These are phyloP conservation scores for Chlorella ohadii DNA, from an alignment of 139 green algal species.

Conservation along the genomic window DNA sequence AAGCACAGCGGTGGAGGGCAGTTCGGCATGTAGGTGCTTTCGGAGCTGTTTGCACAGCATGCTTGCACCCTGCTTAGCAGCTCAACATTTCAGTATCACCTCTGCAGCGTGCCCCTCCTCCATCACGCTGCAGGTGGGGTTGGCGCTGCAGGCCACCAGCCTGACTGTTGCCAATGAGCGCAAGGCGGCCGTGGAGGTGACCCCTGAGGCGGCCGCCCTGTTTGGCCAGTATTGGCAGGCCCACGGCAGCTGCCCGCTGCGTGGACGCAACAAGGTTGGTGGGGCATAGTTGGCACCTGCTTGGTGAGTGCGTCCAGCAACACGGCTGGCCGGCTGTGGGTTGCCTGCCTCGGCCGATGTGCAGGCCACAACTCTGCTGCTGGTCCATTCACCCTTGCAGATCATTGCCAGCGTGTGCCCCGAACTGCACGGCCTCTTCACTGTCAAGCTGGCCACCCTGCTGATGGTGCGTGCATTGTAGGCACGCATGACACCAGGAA, in stretches of 20 bases:
- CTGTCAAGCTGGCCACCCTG: constrained; percentile 80
- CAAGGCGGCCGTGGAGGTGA: constrained; percentile 24
- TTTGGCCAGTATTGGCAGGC: constrained; percentile 67
- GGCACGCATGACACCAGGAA: too few species aligned
- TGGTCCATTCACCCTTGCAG: constrained; percentile 18
- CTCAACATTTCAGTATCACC: too few species aligned
- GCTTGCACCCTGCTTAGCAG: background rate
- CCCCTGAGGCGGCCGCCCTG: constrained; percentile 24
- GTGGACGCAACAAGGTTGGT: constrained; percentile 55
- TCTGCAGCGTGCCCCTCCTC: background rate
- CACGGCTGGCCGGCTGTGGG: too few species aligned
- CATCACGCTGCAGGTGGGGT: background rate
- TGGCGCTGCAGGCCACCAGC: constrained; percentile 44
- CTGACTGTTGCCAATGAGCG: constrained; percentile 36
- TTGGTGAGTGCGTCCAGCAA: too few species aligned
- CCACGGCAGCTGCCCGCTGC: constrained; percentile 59
- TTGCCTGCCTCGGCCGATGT: too few species aligned
- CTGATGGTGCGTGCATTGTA: constrained; percentile 53
- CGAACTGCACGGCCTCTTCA: constrained; percentile 73
- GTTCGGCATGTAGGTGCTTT: too few species aligned
- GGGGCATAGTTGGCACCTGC: too few species aligned
- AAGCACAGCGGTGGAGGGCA: constrained; percentile 47
- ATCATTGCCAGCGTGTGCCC: constrained; percentile 84
- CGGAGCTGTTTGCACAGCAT: too few species aligned
- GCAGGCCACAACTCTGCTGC: too few species aligned